Evolutionary conservation across 2,329 filamentous ascomycete genomes (phyloP).

Genomic region (Exophiala sp.): DNA sequence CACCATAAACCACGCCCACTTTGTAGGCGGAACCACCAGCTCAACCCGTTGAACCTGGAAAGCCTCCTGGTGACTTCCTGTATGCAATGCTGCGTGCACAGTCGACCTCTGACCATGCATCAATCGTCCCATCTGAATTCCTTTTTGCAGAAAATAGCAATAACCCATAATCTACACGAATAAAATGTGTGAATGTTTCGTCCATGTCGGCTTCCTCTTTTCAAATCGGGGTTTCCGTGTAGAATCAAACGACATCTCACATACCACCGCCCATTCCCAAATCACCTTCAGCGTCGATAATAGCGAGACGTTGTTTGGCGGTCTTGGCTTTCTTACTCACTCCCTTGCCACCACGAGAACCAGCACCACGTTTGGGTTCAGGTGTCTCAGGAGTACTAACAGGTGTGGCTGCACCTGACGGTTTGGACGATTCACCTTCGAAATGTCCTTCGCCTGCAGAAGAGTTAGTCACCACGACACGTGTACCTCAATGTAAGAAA

Average conservation of each 20-base stretch:
- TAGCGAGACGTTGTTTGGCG: conserved; percentile 49
- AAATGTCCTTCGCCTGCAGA: conserved; percentile 86
- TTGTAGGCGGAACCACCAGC: too few species aligned
- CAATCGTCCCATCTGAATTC: too few species aligned
- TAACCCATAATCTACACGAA: too few species aligned
- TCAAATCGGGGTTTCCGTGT: too few species aligned
- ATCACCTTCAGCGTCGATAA: conserved; percentile 45
- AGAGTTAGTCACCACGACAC: conserved; percentile 21
- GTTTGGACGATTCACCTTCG: conserved; percentile 77
- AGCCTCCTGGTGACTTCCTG: too few species aligned
- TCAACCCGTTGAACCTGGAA: too few species aligned
- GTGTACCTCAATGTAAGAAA: conserved; percentile 11
- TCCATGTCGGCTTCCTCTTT: too few species aligned
- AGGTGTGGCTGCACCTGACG: conserved; percentile 81
- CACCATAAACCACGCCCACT: too few species aligned
- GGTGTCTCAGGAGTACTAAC: conserved; percentile 53
- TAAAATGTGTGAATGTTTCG: too few species aligned
- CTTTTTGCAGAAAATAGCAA: too few species aligned
- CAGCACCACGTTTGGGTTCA: conserved; percentile 58
- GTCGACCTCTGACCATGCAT: too few species aligned
- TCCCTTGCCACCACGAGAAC: conserved; percentile 52
- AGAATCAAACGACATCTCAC: conserved; percentile 1
- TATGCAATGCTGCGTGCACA: too few species aligned
- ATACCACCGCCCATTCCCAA: conserved; percentile 31
- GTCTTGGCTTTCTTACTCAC: conserved; percentile 61